These are phyloP conservation scores for Penicillium goetzii DNA, from an alignment of 495 filamentous ascomycete genomes.

Conservation along the genomic window DNA sequence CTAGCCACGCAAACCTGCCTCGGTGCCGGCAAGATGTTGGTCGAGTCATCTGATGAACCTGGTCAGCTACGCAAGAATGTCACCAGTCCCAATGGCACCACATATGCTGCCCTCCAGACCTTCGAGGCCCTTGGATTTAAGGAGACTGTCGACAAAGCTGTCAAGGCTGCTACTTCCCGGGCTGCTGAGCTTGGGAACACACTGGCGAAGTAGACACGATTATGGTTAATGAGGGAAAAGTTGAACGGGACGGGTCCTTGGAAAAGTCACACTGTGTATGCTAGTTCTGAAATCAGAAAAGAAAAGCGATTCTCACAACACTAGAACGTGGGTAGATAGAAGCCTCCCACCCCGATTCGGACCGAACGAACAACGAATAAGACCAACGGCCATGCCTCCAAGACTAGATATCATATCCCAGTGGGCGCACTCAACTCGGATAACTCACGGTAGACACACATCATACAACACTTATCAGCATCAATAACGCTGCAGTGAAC, in stretches of 20 bases:
- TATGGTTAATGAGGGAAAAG: neutral
- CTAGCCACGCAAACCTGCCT: slow-evolving; percentile 48
- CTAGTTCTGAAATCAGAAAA: neutral
- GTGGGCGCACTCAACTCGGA: neutral
- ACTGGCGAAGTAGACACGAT: slow-evolving; percentile 9
- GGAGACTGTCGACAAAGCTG: slow-evolving; percentile 44
- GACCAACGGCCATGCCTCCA: neutral
- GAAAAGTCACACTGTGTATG: neutral
- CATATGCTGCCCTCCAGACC: slow-evolving; percentile 42
- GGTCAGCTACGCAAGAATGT: slow-evolving; percentile 48
- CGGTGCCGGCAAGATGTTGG: slow-evolving; percentile 48
- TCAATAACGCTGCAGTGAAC: too few relatives aligned
- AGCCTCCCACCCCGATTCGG: neutral
- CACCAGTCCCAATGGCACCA: slow-evolving; percentile 50
- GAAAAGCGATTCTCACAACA: neutral
- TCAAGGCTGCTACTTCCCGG: slow-evolving; percentile 42
- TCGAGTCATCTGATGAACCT: slow-evolving; percentile 40
- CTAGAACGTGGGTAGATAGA: neutral
- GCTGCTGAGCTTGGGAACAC: slow-evolving; percentile 40
- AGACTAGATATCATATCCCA: neutral
- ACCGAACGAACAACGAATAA: neutral
- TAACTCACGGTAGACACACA: too few relatives aligned
- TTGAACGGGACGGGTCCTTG: too few relatives aligned
- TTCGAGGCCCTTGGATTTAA: slow-evolving; percentile 42
- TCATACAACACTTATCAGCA: too few relatives aligned